phyloP scores from a whole-genome alignment of 2,329 filamentous ascomycete genomes.

The Pseudogymnoascus sp. region DNA sequence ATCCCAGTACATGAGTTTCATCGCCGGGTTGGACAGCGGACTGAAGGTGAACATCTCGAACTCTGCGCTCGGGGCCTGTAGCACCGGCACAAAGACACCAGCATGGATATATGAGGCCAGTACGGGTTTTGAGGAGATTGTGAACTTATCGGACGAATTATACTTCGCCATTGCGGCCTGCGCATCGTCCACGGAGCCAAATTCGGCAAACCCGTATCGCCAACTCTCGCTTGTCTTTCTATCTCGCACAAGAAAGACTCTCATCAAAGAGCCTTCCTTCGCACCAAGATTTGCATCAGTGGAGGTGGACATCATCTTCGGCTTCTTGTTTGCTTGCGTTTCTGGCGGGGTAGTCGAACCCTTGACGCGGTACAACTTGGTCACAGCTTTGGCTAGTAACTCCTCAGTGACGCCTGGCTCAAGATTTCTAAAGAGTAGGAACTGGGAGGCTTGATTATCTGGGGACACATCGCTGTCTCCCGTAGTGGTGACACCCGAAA shows the following conservation, averaged over 20 bases:
- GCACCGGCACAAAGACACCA: constrained; percentile 74
- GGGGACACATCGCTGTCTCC: constrained; percentile 47
- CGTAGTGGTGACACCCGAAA: constrained; percentile 38
- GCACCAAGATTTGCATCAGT: constrained; percentile 52
- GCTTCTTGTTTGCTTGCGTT: constrained; percentile 32
- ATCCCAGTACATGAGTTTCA: constrained; percentile 71
- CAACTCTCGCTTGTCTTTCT: constrained; percentile 63
- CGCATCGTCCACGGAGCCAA: constrained; percentile 67
- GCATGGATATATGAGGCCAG: constrained; percentile 69
- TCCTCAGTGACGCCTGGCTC: constrained; percentile 64
- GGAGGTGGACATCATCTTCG: constrained; percentile 44
- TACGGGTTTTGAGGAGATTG: constrained; percentile 65
- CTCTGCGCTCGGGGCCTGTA: constrained; percentile 47
- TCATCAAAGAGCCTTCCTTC: constrained; percentile 62
- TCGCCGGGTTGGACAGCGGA: constrained; percentile 58
- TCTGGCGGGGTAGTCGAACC: constrained; percentile 28
- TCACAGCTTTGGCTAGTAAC: constrained; percentile 62
- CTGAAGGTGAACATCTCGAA: constrained; percentile 60
- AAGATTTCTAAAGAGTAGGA: constrained; percentile 65
- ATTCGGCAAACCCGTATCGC: constrained; percentile 79
- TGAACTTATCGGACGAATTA: constrained; percentile 65
- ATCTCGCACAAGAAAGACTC: constrained; percentile 71
- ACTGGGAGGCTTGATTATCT: constrained; percentile 52
- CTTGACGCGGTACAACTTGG: constrained; percentile 61
- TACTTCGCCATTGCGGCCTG: constrained; percentile 66